Evolutionary conservation across 176 grass and related monocot genomes (phyloP).

Genomic region (Oryza rufipogon): DNA sequence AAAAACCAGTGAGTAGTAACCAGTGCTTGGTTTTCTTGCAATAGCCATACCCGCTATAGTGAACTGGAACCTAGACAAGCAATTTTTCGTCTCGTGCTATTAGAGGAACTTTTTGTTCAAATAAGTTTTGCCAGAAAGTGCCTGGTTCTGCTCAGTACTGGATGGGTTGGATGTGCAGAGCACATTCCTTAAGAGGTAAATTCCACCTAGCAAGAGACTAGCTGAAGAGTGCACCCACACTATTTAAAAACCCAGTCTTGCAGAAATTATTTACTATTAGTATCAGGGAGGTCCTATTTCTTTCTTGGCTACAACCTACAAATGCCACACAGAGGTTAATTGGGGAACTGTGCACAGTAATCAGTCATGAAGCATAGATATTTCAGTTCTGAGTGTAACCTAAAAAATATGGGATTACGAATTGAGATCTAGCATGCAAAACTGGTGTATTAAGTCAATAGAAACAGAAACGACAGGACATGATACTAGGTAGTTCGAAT

Average conservation of each 20-base stretch:
- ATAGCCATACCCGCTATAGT: background rate
- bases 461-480: background rate
- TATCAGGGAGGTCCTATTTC: conserved; percentile 9
- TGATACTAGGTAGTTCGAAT: background rate
- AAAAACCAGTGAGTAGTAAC: background rate
- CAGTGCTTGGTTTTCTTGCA: background rate
- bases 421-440: background rate
- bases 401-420: background rate
- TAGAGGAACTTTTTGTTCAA: background rate
- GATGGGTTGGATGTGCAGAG: background rate
- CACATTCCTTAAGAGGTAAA: background rate
- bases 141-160: background rate
- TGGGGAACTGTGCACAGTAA: background rate
- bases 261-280: background rate
- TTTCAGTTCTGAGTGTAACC: background rate
- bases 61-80: background rate
- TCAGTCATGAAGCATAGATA: background rate
- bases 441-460: background rate
- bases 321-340: background rate
- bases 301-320: background rate
- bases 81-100: background rate
- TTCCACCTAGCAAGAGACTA: background rate
- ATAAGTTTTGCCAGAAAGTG: background rate
- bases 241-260: background rate
- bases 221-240: background rate